Evolutionary conservation across 768 basidiomycete genomes (phyloP), one percentile per base, ranked within the genome.

Genomic region (Amanita rimosa): DNA sequence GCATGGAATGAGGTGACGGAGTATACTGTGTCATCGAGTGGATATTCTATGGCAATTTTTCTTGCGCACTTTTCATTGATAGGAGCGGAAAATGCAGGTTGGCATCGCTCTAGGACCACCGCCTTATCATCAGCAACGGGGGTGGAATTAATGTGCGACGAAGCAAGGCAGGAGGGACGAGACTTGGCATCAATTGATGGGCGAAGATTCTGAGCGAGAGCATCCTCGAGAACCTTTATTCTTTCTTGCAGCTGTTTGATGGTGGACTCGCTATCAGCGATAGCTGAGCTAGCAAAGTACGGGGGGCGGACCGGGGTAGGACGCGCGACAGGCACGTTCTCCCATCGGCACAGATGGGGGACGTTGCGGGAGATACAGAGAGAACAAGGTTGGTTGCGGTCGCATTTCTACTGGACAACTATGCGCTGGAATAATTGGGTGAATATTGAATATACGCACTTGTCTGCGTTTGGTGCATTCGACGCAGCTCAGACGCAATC

Each of bases 391-490:
- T 67, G 67, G 47, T 64, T 67, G 44, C 67, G 60, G 56, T 72
- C 75, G 53, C 75, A 79, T 71, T 75, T 74, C 77, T 78, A 51
- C 29, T 44, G 49, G 52, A 43, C 35, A 42, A 49, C 44, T 38
- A 47, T 17, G 19, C 24, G 35, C 7, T 27, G 21, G 4, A 38
- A 47, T 26, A 19, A 26, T 9, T 7, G 22, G 19, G 8, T 16
- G 46, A 36, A 47, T 47, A 21, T n/a, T 37, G 46, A 22, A 45
- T 36, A 36, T 34, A 58, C 68, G 52, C 53, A 74, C 75, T 65
- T 76, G 76, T 49, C 75, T 65, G 43, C 75, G 67, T 56, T 74
- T 76, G 1, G 77, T 74, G 54, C 76, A 78, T 55, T 77, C 75
- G 6, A 77, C 71, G 53, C 77, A 78, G 55, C 74, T 75, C 29